These are phyloP conservation scores for Cladobotryum protrusum DNA, from an alignment of 2,329 filamentous ascomycete species.

Conservation along the genomic window DNA sequence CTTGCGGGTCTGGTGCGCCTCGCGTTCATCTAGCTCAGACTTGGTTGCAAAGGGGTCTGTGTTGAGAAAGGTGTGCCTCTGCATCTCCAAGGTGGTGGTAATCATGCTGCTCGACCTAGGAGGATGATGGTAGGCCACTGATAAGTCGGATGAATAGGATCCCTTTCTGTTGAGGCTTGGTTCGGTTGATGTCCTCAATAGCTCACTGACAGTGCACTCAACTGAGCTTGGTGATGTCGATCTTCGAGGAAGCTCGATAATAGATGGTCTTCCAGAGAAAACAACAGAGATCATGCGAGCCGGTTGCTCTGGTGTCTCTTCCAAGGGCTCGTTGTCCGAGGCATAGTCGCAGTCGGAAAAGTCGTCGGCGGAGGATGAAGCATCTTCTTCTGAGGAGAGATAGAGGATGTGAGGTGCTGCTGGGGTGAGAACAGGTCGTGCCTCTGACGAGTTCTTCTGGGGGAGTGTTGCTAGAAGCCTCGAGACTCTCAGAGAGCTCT, in stretches of 20 bases:
- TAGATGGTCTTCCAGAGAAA: conserved; percentile 52
- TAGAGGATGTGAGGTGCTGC: conserved; percentile 53
- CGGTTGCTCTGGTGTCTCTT: conserved; percentile 25
- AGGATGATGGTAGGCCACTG: conserved; percentile 29
- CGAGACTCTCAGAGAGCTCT: conserved; percentile 44
- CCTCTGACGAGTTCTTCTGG: conserved; percentile 25
- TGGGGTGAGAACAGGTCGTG: conserved; percentile 29
- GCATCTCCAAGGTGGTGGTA: conserved; percentile 28
- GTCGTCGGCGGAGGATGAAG: conserved; percentile 55
- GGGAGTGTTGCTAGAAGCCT: conserved; percentile 30
- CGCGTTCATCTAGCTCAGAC: conserved; percentile 24
- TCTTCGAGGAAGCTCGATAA: conserved; percentile 45
- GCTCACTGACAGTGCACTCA: conserved; percentile 18
- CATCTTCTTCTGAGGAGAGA: conserved; percentile 60
- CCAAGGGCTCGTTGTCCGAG: conserved; percentile 33
- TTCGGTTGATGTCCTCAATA: conserved; percentile 27
- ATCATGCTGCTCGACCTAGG: conserved; percentile 40
- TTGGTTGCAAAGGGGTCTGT: conserved; percentile 48
- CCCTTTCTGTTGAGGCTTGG: conserved; percentile 25
- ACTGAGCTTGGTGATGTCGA: conserved; percentile 38
- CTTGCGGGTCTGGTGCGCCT: conserved; percentile 32
- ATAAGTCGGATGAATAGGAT: conserved; percentile 28
- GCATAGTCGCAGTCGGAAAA: conserved; percentile 51
- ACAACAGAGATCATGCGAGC: conserved; percentile 55
- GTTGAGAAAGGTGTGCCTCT: conserved; percentile 43